These are phyloP conservation scores for Paxillus involutus DNA, from an alignment of 768 basidiomycete genomes.

Conservation along the genomic window DNA sequence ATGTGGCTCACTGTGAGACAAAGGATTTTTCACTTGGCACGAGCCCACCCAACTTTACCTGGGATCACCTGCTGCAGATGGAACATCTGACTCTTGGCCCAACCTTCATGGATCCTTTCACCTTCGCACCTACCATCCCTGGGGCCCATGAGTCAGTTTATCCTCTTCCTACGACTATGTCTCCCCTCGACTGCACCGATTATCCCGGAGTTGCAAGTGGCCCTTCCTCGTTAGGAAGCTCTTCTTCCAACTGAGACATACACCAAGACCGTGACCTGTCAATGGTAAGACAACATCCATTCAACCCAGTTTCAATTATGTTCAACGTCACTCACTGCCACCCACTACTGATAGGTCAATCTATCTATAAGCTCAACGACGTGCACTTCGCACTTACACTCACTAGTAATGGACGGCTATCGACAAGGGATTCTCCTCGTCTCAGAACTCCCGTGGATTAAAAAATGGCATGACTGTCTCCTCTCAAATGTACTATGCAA, in stretches of 20 bases:
- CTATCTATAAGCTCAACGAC: no score
- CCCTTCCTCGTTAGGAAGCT: conserved; percentile 9
- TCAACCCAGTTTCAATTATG: no score
- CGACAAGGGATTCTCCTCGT: no score
- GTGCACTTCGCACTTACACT: no score
- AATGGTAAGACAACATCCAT: no score
- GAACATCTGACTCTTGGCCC: conserved; percentile 17
- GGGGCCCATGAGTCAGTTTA: not conserved
- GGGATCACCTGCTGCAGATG: conserved; percentile 4
- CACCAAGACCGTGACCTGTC: no score
- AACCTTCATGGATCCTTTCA: conserved; percentile 27
- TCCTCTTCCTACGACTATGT: conserved; percentile 6
- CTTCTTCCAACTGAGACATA: conserved; percentile 2
- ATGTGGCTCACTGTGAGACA: not conserved
- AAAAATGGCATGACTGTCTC: no score
- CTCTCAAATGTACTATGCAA: no score
- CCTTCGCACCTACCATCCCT: not conserved
- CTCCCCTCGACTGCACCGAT: conserved; percentile 18
- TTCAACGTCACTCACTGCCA: no score
- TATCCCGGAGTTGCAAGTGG: conserved; percentile 2
- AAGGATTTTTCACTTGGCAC: conserved; percentile 1
- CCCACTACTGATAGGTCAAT: no score
- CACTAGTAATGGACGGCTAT: no score
- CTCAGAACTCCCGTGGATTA: no score
- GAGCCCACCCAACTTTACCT: conserved; percentile 3